A percentile compares a stretch with the other conserved stretches of the same genome.
phyloP scores from a whole-genome alignment of 75 land plant genomes.

The Pseudotsuga menziesii region DNA sequence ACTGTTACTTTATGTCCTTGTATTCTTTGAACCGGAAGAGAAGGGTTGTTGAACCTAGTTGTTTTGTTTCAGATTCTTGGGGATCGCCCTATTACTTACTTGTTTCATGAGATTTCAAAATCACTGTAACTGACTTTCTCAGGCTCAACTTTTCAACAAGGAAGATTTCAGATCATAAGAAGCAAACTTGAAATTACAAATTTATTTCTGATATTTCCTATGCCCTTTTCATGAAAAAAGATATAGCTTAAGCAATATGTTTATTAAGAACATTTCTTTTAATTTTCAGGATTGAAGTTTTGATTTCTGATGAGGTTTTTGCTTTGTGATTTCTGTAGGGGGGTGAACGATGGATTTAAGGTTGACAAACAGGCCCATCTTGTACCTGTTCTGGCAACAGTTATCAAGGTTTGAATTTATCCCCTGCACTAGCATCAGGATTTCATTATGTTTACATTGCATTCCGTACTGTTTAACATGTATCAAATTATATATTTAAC shows the following conservation, averaged over 20 bases:
- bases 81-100: background rate
- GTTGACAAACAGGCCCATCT: constrained; percentile 85
- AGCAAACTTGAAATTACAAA: background rate
- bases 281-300: background rate
- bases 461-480: background rate
- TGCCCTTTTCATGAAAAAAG: background rate
- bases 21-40: background rate
- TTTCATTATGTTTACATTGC: background rate
- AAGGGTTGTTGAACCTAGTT: background rate
- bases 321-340: constrained; percentile 34
- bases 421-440: background rate
- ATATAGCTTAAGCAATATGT: background rate
- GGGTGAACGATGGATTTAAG: constrained; percentile 86
- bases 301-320: background rate
- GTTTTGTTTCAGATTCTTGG: background rate
- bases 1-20: background rate
- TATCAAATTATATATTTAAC: background rate
- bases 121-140: background rate
- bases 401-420: constrained; percentile 55
- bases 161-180: too few species aligned
- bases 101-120: background rate
- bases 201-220: background rate
- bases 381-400: constrained; percentile 85
- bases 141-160: background rate
- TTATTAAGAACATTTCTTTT: background rate